Conservation (phyloP, 2,329 filamentous ascomycete species). For the Hirsutella thompsonii region DNA sequence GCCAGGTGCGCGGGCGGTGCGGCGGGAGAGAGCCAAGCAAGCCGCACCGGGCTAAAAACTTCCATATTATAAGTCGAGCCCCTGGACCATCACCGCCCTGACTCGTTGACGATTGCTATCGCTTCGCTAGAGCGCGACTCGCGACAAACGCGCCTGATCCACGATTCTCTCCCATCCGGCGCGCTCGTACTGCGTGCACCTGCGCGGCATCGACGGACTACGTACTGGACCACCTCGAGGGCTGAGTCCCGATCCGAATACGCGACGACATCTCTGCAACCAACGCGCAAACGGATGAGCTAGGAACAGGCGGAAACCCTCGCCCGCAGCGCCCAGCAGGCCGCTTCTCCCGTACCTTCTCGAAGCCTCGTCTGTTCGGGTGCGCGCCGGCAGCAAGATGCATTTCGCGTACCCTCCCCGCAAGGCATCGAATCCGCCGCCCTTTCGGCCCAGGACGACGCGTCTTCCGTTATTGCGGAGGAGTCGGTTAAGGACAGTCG, state of each 20-base stretch:
- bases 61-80: neutral
- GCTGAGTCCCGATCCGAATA: neutral
- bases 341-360: neutral
- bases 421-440: conserved; percentile 65
- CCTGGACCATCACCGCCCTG: neutral
- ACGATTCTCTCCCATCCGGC: neutral
- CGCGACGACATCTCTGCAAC: neutral
- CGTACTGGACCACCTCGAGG: neutral
- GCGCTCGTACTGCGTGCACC: neutral
- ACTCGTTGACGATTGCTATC: neutral
- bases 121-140: neutral
- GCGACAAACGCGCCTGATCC: neutral
- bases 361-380: neutral
- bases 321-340: neutral
- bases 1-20: neutral
- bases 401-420: conserved; percentile 83
- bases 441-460: conserved; percentile 51
- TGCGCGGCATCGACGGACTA: neutral
- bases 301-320: neutral
- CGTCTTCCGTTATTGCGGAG: conserved; percentile 41
- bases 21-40: neutral
- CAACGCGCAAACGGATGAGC: conserved; percentile 1
- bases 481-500: conserved; percentile 47
- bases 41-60: neutral
- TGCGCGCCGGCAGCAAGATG: conserved; percentile 37